Conservation (phyloP, 495 filamentous ascomycete genomes). For the Neurospora tetraspora region DNA sequence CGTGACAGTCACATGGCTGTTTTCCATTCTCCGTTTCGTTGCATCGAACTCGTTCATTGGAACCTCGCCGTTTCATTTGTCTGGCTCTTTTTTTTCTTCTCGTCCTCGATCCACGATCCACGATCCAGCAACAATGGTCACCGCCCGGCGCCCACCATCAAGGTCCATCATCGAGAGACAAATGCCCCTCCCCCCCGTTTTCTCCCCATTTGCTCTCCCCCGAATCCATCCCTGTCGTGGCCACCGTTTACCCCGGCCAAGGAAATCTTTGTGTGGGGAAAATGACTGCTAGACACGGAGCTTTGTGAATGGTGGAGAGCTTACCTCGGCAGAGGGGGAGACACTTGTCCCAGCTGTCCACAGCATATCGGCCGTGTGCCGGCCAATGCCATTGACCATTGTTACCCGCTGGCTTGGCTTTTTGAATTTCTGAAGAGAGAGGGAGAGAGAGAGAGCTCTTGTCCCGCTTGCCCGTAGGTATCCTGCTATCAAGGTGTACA, state of each 20-base stretch:
- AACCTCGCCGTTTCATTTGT: conserved; percentile 7
- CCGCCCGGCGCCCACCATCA: background rate
- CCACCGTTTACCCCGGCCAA: background rate
- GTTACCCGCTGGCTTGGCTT: background rate
- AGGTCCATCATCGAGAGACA: background rate
- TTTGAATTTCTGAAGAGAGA: background rate
- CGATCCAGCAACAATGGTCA: background rate
- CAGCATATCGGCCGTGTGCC: background rate
- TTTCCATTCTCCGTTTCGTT: background rate
- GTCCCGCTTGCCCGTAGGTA: background rate
- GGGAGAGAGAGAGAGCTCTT: background rate
- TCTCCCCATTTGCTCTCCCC: background rate
- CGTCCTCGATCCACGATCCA: background rate
- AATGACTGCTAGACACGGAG: background rate
- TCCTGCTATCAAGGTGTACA: background rate
- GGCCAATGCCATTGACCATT: background rate
- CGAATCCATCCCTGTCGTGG: background rate
- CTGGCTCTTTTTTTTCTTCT: background rate
- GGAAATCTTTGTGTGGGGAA: background rate
- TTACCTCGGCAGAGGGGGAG: background rate
- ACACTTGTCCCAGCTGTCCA: background rate
- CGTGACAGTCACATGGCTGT: conserved; percentile 11
- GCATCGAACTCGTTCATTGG: background rate
- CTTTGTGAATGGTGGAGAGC: background rate
- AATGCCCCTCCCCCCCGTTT: background rate